A percentile compares a stretch with the other conserved stretches of the same genome.
Conservation (phyloP, 208 protist genomes). For the Spongospora subterranea region DNA sequence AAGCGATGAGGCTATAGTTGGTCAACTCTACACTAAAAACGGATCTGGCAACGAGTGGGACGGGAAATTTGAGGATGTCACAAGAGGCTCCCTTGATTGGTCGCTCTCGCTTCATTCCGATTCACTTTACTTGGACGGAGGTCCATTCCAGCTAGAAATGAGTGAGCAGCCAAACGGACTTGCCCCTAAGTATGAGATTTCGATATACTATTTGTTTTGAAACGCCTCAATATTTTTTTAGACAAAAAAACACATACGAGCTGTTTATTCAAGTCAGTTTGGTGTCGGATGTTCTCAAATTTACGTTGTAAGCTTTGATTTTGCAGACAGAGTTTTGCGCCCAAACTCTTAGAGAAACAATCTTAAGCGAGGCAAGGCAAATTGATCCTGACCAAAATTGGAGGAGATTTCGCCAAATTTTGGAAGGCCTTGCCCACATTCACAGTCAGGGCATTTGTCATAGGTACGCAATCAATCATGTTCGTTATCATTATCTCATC, state of each 20-base stretch:
- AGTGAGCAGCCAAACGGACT: background rate
- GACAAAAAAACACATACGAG: background rate
- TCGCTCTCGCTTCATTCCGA: conserved; percentile 2
- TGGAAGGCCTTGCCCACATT: conserved; percentile 41
- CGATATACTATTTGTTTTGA: too few relatives aligned
- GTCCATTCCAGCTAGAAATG: conserved; percentile 47
- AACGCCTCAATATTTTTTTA: too few relatives aligned
- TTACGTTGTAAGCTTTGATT: background rate
- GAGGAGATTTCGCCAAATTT: conserved; percentile 16
- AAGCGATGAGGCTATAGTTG: background rate
- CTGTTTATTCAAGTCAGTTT: conserved; percentile 7
- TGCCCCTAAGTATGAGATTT: background rate
- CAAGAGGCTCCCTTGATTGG: background rate
- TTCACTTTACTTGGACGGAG: background rate
- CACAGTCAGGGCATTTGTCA: conserved; percentile 26
- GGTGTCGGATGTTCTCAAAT: background rate
- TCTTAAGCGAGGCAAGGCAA: conserved; percentile 7
- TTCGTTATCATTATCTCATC: background rate
- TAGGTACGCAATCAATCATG: background rate
- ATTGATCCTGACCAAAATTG: conserved; percentile 48
- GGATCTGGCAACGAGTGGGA: background rate
- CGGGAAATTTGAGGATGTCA: background rate
- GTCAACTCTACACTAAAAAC: background rate
- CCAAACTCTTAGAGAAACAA: conserved; percentile 35
- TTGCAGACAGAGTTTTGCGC: conserved; percentile 52